Percentiles rank a stretch among this genome's conserved stretches.
phyloP scores from a whole-genome alignment of 2,329 filamentous ascomycete genomes.

The Trichoderma sp. region DNA sequence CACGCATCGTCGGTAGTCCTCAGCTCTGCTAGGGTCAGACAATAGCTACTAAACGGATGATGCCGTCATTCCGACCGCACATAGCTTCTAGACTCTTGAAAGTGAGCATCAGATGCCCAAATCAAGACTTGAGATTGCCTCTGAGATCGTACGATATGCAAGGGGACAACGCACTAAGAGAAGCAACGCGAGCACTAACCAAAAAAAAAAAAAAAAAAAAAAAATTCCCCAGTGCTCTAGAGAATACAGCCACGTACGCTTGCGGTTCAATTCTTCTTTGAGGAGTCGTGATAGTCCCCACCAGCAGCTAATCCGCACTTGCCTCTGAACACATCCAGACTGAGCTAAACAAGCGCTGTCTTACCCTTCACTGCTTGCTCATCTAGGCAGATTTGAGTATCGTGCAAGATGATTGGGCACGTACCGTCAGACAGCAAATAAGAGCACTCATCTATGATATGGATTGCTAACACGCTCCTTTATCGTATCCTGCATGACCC shows the following conservation, averaged over 20 bases:
- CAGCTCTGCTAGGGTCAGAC: constrained; percentile 22
- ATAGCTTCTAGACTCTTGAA: neutral
- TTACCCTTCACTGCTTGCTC: constrained; percentile 6
- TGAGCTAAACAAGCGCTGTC: neutral
- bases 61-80: neutral
- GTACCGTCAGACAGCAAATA: neutral
- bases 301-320: neutral
- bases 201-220: neutral
- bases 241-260: neutral
- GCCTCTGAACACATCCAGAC: neutral
- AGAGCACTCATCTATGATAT: neutral
- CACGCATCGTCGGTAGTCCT: neutral
- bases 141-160: constrained; percentile 3
- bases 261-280: neutral
- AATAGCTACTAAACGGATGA: neutral
- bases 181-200: neutral
- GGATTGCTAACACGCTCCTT: neutral
- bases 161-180: neutral
- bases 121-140: neutral
- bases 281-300: neutral
- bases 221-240: neutral
- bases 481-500: neutral
- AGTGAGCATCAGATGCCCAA: neutral
- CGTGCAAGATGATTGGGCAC: neutral
- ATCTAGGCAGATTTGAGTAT: neutral